These are phyloP conservation scores for Staphylotrichum tortipilum DNA, from an alignment of 495 filamentous ascomycete species.

Conservation along the genomic window DNA sequence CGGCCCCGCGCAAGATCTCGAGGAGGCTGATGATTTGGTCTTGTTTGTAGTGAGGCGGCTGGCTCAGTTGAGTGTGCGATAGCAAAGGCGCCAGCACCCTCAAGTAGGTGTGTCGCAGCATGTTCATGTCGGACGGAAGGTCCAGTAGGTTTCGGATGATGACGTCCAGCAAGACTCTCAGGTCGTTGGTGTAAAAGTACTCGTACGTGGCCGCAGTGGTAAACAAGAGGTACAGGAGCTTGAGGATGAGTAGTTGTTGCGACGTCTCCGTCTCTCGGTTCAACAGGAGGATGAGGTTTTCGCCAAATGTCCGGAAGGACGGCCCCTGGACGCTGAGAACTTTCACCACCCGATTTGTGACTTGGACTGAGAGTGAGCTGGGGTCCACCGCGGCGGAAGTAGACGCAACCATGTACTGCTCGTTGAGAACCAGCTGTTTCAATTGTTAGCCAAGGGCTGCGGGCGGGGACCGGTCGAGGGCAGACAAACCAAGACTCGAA, in stretches of 20 bases:
- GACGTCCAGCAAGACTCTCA: conserved; percentile 89
- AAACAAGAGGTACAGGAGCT: conserved; percentile 90
- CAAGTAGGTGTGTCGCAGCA: conserved; percentile 93
- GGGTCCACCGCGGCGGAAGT: conserved; percentile 50
- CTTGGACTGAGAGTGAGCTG: conserved; percentile 32
- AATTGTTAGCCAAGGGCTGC: background rate
- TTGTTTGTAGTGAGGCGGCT: conserved; percentile 82
- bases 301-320: conserved; percentile 86
- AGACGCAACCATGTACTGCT: conserved; percentile 89
- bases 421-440: conserved; percentile 81
- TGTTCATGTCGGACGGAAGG: conserved; percentile 68
- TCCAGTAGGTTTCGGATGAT: conserved; percentile 94
- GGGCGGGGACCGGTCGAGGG: background rate
- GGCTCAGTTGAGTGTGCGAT: conserved; percentile 78
- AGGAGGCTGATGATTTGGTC: conserved; percentile 74
- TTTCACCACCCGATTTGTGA: conserved; percentile 93
- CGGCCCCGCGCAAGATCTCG: conserved; percentile 50
- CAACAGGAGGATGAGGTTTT: conserved; percentile 92
- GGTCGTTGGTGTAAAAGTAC: conserved; percentile 97
- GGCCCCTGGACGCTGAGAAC: conserved; percentile 69
- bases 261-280: conserved; percentile 94
- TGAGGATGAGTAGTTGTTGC: conserved; percentile 87
- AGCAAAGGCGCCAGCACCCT: conserved; percentile 86
- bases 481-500: conserved; percentile 71
- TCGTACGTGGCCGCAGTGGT: conserved; percentile 85